Percentiles rank a stretch among this genome's conserved stretches.
These are phyloP conservation scores for Cordyceps tenuipes DNA, from an alignment of 2,329 filamentous ascomycete species.

Conservation along the genomic window DNA sequence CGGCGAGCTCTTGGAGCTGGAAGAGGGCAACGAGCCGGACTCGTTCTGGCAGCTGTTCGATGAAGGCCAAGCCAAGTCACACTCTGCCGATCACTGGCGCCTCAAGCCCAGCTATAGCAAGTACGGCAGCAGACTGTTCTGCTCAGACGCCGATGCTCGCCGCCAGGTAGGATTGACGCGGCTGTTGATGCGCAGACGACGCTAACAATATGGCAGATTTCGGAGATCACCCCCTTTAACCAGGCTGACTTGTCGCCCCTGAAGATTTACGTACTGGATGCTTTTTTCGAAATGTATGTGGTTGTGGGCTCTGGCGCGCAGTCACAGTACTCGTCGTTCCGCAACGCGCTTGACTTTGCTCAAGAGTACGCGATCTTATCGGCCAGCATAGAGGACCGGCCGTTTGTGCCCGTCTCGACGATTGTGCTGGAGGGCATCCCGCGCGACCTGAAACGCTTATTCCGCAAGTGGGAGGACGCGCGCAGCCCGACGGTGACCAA, in stretches of 20 bases:
- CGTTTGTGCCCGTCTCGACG: conserved; percentile 68
- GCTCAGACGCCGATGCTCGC: conserved; percentile 60
- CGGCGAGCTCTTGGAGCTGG: conserved; percentile 77
- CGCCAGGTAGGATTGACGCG: conserved; percentile 50
- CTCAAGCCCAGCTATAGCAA: conserved; percentile 73
- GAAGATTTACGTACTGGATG: conserved; percentile 79
- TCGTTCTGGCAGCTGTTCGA: conserved; percentile 67
- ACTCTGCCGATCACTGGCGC: conserved; percentile 71
- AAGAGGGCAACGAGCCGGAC: conserved; percentile 72
- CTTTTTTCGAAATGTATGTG: conserved; percentile 91
- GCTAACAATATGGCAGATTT: conserved; percentile 43
- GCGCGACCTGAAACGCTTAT: conserved; percentile 66
- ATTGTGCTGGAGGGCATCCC: conserved; percentile 72
- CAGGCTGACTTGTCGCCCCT: conserved; percentile 70
- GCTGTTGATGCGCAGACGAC: conserved; percentile 1
- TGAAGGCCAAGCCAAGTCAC: conserved; percentile 38
- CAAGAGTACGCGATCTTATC: conserved; percentile 89
- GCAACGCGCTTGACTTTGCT: conserved; percentile 80
- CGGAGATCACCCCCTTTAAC: conserved; percentile 73
- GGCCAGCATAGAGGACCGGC: conserved; percentile 72
- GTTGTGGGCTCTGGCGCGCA: conserved; percentile 68
- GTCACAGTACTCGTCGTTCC: conserved; percentile 67
- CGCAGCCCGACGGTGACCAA: conserved; percentile 47
- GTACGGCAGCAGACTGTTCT: conserved; percentile 72
- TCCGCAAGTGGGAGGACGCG: conserved; percentile 65